Conservation (phyloP, 23 red algal genomes). For the Pyropia yezoensis region DNA sequence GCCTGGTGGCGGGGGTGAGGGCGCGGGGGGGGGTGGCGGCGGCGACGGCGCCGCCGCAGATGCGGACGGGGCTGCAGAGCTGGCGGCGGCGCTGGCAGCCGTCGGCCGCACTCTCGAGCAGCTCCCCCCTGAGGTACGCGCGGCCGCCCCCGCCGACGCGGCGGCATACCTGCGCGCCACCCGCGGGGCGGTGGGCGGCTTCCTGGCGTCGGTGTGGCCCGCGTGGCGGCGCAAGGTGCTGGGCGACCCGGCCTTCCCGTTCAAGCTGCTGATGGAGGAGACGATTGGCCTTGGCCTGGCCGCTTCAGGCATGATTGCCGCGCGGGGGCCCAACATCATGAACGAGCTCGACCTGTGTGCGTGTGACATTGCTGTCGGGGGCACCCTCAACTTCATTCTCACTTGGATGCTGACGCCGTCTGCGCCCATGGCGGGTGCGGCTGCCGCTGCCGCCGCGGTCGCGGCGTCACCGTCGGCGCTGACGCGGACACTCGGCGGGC, state of each 20-base stretch:
- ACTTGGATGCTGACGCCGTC: slow-evolving; percentile 73
- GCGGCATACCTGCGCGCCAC: slow-evolving; percentile 26
- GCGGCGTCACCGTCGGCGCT: slow-evolving; percentile 3
- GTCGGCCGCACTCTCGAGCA: slow-evolving; percentile 5
- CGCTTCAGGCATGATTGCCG: slow-evolving; percentile 82
- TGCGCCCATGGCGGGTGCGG: not conserved
- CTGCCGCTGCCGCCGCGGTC: not conserved
- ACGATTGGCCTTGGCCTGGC: slow-evolving; percentile 81
- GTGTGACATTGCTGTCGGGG: slow-evolving; percentile 78
- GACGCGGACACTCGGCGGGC: not conserved
- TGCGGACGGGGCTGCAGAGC: too few species aligned
- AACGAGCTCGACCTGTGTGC: slow-evolving; percentile 82
- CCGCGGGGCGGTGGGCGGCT: slow-evolving; percentile 14
- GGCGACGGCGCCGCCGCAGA: too few species aligned
- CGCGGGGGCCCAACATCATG: slow-evolving; percentile 57
- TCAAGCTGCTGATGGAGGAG: slow-evolving; percentile 97
- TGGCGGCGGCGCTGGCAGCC: not conserved
- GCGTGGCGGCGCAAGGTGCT: slow-evolving; percentile 61
- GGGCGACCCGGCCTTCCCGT: slow-evolving; percentile 78
- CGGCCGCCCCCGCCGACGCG: slow-evolving; percentile 3
- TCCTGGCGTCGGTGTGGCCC: slow-evolving; percentile 48
- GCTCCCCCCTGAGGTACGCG: slow-evolving; percentile 9
- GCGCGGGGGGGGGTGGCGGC: too few species aligned
- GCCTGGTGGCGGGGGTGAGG: too few species aligned
- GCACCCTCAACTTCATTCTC: slow-evolving; percentile 81